phyloP scores from a whole-genome alignment of 2,329 filamentous ascomycete genomes.

The Epichloe bromicola region DNA sequence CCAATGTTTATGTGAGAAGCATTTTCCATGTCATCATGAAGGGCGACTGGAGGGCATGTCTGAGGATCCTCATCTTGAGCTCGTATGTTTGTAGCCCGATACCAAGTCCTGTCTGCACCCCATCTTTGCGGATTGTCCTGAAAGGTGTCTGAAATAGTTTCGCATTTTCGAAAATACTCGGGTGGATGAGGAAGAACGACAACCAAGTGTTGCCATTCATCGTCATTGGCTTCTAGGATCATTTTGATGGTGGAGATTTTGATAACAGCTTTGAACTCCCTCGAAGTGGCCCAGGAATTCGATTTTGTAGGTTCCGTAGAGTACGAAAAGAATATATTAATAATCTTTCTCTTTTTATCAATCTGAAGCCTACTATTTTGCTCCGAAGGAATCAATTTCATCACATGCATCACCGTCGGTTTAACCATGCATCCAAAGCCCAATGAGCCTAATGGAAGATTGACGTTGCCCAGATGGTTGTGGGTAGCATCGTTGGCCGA shows the following conservation, averaged over 20 bases:
- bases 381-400: slow-evolving; percentile 27
- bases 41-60: slow-evolving; percentile 22
- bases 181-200: slow-evolving; percentile 37
- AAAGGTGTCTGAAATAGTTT: slow-evolving; percentile 20
- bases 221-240: slow-evolving; percentile 21
- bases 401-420: slow-evolving; percentile 42
- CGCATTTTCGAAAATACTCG: slow-evolving; percentile 29
- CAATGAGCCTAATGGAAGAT: slow-evolving; percentile 31
- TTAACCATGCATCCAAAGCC: slow-evolving; percentile 49
- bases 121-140: slow-evolving; percentile 21
- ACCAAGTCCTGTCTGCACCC: slow-evolving; percentile 32
- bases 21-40: slow-evolving; percentile 23
- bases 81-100: slow-evolving; percentile 32
- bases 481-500: not conserved
- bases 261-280: slow-evolving; percentile 29
- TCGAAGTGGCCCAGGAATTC: slow-evolving; percentile 6
- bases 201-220: slow-evolving; percentile 26
- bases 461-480: slow-evolving; percentile 17
- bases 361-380: slow-evolving; percentile 17
- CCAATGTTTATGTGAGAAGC: slow-evolving; percentile 35
- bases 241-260: slow-evolving; percentile 33
- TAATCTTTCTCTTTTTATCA: slow-evolving; percentile 15
- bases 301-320: slow-evolving; percentile 4
- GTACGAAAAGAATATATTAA: slow-evolving; percentile 20
- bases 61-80: slow-evolving; percentile 19